phyloP scores from a whole-genome alignment of 495 filamentous ascomycete genomes.

The Immersiella caudata region DNA sequence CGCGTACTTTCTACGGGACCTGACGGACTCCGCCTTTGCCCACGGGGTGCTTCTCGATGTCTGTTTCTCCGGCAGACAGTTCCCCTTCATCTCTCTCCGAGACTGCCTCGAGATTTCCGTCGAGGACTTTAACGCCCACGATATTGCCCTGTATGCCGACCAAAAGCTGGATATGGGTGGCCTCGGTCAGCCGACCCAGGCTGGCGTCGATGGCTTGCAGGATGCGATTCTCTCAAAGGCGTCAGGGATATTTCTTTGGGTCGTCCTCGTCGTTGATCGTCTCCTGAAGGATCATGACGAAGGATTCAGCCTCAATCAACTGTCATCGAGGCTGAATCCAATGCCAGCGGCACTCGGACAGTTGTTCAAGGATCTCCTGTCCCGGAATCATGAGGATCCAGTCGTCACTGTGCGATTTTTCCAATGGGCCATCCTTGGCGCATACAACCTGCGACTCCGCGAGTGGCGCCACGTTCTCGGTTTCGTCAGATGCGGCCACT shows the following conservation, averaged over 20 bases:
- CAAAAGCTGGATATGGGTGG: not conserved
- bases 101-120: not conserved
- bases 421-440: slow-evolving; percentile 22
- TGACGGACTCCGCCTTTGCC: not conserved
- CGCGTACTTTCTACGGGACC: not conserved
- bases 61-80: not conserved
- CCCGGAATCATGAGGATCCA: not conserved
- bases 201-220: not conserved
- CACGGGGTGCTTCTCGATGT: not conserved
- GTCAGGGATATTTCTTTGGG: slow-evolving; percentile 7
- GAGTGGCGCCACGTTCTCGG: slow-evolving; percentile 32
- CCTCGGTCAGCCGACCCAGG: not conserved
- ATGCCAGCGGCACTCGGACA: slow-evolving; percentile 11
- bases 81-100: not conserved
- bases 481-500: slow-evolving; percentile 13
- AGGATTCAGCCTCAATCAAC: not conserved
- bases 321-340: not conserved
- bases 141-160: not conserved
- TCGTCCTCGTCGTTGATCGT: not conserved
- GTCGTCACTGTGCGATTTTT: slow-evolving; percentile 17
- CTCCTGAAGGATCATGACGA: not conserved
- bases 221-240: not conserved
- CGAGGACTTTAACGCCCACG: not conserved
- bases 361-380: not conserved
- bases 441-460: slow-evolving; percentile 20